Evolutionary conservation across 2,329 filamentous ascomycete genomes (phyloP).

Genomic region (Cercospora nicotianae): DNA sequence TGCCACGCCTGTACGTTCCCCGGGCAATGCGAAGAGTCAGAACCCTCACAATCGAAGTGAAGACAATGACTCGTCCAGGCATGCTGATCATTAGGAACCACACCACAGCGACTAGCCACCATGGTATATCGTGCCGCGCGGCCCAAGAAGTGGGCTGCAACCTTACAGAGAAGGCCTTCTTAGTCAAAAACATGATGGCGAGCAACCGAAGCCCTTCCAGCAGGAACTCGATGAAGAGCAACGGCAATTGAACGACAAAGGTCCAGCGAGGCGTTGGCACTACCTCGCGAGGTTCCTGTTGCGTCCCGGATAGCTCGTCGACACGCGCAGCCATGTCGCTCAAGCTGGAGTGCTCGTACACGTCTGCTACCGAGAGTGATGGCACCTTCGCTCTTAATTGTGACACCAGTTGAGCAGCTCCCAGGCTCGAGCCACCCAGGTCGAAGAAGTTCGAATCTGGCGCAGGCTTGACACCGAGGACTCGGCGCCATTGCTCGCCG

Average conservation of each 20-base stretch:
- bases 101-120: constrained; percentile 4
- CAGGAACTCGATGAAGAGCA: not conserved
- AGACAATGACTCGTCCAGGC: constrained; percentile 3
- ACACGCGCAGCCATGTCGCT: constrained; percentile 5
- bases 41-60: not conserved
- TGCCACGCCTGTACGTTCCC: constrained; percentile 8
- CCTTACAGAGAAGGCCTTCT: constrained; percentile 2
- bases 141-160: constrained; percentile 10
- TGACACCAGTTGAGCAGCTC: constrained; percentile 14
- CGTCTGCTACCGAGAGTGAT: constrained; percentile 8
- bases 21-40: constrained; percentile 3
- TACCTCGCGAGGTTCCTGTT: not conserved
- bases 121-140: not conserved
- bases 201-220: constrained; percentile 11
- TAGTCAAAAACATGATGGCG: constrained; percentile 11
- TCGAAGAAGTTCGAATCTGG: constrained; percentile 13
- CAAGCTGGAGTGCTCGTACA: constrained; percentile 5
- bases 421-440: constrained; percentile 13
- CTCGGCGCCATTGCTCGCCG: constrained; percentile 11
- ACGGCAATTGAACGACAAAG: constrained; percentile 7
- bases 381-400: constrained; percentile 1
- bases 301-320: not conserved
- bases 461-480: constrained; percentile 8
- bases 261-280: constrained; percentile 5
- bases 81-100: constrained; percentile 9